These are phyloP conservation scores for Aspergillus affinis DNA, from an alignment of 495 filamentous ascomycete species.

Conservation along the genomic window DNA sequence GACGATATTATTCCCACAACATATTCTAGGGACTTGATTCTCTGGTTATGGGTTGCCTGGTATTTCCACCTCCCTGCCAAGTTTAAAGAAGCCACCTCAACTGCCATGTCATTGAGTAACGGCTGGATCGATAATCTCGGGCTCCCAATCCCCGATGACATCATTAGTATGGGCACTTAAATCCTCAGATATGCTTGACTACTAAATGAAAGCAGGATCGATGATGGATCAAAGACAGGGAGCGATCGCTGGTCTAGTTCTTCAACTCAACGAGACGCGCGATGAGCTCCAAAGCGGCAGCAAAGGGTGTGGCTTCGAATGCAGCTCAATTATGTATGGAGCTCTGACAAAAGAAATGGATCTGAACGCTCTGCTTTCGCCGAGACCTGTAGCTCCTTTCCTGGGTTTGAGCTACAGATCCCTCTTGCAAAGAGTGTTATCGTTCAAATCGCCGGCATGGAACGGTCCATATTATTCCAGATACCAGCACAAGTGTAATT, in stretches of 20 bases:
- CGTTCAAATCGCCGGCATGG: slow-evolving; percentile 22
- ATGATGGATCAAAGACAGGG: slow-evolving; percentile 22
- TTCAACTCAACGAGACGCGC: slow-evolving; percentile 17
- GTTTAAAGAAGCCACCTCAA: slow-evolving; percentile 25
- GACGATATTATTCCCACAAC: background rate
- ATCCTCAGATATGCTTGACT: slow-evolving; percentile 12
- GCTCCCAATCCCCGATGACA: slow-evolving; percentile 27
- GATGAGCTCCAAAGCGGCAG: slow-evolving; percentile 16
- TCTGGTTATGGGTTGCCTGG: slow-evolving; percentile 2
- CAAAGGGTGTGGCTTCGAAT: slow-evolving; percentile 27
- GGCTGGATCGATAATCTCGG: slow-evolving; percentile 23
- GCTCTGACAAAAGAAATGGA: slow-evolving; percentile 27
- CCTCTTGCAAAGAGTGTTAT: slow-evolving; percentile 13
- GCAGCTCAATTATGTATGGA: slow-evolving; percentile 32
- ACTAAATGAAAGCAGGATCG: slow-evolving; percentile 13
- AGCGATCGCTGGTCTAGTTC: slow-evolving; percentile 18
- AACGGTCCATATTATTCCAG: background rate
- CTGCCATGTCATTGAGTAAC: slow-evolving; percentile 22
- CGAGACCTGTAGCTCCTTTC: slow-evolving; percentile 24
- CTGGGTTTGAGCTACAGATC: slow-evolving; percentile 16
- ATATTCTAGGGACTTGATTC: slow-evolving; percentile 5
- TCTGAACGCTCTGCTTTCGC: slow-evolving; percentile 25
- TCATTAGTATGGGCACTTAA: slow-evolving; percentile 15
- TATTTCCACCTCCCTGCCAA: slow-evolving; percentile 4
- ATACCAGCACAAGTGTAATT: too few species aligned